Evolutionary conservation across 495 filamentous ascomycete species (phyloP).

Genomic region (Xylaria longipes): DNA sequence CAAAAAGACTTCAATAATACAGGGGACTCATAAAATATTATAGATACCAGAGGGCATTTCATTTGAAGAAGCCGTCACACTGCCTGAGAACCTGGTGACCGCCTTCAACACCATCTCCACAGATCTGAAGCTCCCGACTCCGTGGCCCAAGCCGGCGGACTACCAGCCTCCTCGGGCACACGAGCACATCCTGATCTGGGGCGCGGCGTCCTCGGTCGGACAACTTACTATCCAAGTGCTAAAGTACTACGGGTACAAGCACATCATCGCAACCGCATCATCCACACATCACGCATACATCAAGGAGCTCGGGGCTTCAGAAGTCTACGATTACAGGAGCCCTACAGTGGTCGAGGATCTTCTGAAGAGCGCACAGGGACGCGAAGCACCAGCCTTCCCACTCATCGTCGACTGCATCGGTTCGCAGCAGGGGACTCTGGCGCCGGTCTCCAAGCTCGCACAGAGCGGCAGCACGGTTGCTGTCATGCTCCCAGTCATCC

Average conservation of each 20-base stretch:
- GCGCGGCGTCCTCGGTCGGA: slow-evolving; percentile 59
- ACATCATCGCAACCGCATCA: slow-evolving; percentile 56
- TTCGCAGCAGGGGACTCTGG: slow-evolving; percentile 47
- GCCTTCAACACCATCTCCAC: slow-evolving; percentile 53
- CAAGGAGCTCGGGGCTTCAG: slow-evolving; percentile 47
- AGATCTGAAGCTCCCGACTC: slow-evolving; percentile 52
- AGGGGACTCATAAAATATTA: neutral
- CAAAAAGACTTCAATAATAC: neutral
- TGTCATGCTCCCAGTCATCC: slow-evolving; percentile 59
- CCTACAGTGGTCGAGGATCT: slow-evolving; percentile 46
- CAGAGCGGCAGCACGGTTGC: slow-evolving; percentile 53
- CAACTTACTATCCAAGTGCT: slow-evolving; percentile 57
- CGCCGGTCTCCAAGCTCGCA: slow-evolving; percentile 51
- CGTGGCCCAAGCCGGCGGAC: slow-evolving; percentile 52
- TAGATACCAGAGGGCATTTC: slow-evolving; percentile 46
- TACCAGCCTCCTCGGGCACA: slow-evolving; percentile 40
- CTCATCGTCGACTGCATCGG: slow-evolving; percentile 63
- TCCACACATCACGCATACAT: slow-evolving; percentile 50
- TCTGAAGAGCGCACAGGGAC: slow-evolving; percentile 28
- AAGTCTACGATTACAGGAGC: slow-evolving; percentile 55
- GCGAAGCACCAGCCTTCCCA: slow-evolving; percentile 39
- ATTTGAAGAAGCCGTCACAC: slow-evolving; percentile 53
- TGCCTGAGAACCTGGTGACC: slow-evolving; percentile 61
- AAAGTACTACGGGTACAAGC: slow-evolving; percentile 54
- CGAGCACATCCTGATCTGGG: slow-evolving; percentile 58